phyloP scores from a whole-genome alignment of 140 eudicot species.

The Anethum foeniculum region DNA sequence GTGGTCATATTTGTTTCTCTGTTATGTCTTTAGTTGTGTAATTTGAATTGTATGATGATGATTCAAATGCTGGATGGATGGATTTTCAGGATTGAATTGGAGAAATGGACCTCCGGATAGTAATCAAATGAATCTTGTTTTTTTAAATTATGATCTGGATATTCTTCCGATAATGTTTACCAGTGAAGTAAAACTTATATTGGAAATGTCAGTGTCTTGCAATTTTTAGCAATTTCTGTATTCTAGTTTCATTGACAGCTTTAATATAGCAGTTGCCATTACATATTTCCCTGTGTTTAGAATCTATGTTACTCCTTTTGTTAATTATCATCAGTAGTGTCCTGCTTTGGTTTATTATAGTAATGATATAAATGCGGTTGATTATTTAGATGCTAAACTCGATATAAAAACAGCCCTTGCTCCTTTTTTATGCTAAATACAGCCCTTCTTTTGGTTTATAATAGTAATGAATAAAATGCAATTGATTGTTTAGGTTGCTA shows the following conservation, averaged over 20 bases:
- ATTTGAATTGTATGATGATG: slow-evolving; percentile 22
- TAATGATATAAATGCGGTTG: background rate
- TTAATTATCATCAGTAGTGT: background rate
- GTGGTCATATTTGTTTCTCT: slow-evolving; percentile 11
- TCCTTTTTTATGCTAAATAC: no score
- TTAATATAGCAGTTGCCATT: background rate
- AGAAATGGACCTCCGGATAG: slow-evolving; percentile 10
- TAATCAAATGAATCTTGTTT: slow-evolving; percentile 10
- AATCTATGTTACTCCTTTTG: background rate
- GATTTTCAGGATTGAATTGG: slow-evolving; percentile 10
- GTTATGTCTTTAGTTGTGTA: slow-evolving; percentile 27
- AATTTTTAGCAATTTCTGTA: background rate
- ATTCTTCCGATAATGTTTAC: background rate
- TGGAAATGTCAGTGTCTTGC: background rate
- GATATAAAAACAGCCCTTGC: background rate
- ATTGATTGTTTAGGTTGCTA: background rate
- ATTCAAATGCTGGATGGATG: slow-evolving; percentile 18
- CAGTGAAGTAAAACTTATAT: background rate
- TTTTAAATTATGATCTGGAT: background rate
- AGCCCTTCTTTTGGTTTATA: background rate
- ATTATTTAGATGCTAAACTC: background rate
- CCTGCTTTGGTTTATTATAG: background rate
- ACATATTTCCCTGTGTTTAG: background rate
- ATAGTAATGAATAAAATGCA: background rate
- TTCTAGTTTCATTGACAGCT: background rate